Percentiles rank a stretch among this genome's conserved stretches.
Conservation (phyloP, 2,329 filamentous ascomycete species). For the Neurospora sp. region DNA sequence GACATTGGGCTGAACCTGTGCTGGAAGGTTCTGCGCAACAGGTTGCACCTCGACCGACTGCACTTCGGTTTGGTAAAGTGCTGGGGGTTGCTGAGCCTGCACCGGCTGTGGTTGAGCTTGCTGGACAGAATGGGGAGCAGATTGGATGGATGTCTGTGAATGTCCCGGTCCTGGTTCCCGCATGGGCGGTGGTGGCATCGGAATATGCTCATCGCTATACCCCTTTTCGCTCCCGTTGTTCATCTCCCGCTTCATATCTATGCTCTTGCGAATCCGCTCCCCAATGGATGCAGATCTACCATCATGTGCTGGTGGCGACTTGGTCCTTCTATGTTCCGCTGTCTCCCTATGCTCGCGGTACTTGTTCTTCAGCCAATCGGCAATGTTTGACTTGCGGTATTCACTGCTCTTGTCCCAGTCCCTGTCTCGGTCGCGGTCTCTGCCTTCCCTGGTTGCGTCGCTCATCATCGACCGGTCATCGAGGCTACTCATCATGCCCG, state of each 20-base stretch:
- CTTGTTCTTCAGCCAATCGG: conserved; percentile 51
- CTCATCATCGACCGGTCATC: conserved; percentile 26
- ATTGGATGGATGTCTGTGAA: neutral
- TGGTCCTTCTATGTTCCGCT: conserved; percentile 43
- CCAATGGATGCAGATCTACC: conserved; percentile 21
- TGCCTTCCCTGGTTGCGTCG: neutral
- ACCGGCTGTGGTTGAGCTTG: neutral
- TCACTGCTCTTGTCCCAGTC: conserved; percentile 29
- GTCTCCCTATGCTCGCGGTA: conserved; percentile 50
- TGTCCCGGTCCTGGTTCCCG: neutral
- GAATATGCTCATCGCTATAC: neutral
- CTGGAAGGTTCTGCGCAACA: neutral
- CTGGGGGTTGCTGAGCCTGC: neutral
- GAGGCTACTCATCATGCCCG: conserved; percentile 24
- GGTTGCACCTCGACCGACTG: neutral
- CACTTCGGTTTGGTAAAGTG: neutral
- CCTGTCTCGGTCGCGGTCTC: neutral
- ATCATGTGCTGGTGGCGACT: conserved; percentile 36
- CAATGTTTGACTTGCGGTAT: conserved; percentile 36
- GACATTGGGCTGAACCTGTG: neutral
- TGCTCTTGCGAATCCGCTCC: conserved; percentile 30
- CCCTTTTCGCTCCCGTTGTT: neutral
- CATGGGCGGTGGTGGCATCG: neutral
- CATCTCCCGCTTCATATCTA: conserved; percentile 32
- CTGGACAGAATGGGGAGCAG: neutral